Evolutionary conservation across 2,329 filamentous ascomycete species (phyloP).

Genomic region (Aspergillus sp.): DNA sequence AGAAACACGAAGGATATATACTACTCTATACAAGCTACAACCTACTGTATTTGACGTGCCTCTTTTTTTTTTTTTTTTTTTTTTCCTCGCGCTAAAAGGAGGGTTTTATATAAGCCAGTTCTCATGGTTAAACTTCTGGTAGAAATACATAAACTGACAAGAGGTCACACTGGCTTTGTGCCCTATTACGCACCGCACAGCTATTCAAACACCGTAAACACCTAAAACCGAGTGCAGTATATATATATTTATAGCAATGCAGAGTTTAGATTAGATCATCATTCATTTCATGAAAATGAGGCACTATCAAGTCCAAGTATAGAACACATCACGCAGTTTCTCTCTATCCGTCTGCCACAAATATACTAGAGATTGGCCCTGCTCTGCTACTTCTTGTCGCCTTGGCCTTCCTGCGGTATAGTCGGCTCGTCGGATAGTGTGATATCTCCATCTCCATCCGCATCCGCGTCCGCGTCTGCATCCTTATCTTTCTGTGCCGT

Average conservation of each 20-base stretch:
- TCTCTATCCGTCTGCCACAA: background rate
- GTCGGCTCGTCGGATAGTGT: slow-evolving; percentile 32
- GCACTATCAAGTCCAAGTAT: slow-evolving; percentile 4
- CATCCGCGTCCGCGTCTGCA: slow-evolving; percentile 21
- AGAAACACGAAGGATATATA: background rate
- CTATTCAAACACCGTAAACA: no score
- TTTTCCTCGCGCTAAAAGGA: no score
- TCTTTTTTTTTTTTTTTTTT: no score
- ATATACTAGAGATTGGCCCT: background rate
- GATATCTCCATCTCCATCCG: slow-evolving; percentile 37
- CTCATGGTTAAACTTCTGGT: no score
- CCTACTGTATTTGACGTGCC: no score
- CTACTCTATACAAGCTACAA: no score
- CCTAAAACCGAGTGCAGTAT: no score
- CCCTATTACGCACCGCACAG: no score
- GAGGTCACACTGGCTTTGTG: no score
- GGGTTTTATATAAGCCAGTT: no score
- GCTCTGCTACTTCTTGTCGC: background rate
- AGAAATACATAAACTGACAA: no score
- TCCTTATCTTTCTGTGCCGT: slow-evolving; percentile 3
- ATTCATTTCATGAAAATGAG: slow-evolving; percentile 14
- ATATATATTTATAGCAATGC: background rate
- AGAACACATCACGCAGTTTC: background rate
- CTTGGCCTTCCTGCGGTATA: slow-evolving; percentile 5
- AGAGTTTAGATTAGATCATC: slow-evolving; percentile 14